Evolutionary conservation across 305 asterid species (phyloP).

Genomic region (Solanum hybrid): DNA sequence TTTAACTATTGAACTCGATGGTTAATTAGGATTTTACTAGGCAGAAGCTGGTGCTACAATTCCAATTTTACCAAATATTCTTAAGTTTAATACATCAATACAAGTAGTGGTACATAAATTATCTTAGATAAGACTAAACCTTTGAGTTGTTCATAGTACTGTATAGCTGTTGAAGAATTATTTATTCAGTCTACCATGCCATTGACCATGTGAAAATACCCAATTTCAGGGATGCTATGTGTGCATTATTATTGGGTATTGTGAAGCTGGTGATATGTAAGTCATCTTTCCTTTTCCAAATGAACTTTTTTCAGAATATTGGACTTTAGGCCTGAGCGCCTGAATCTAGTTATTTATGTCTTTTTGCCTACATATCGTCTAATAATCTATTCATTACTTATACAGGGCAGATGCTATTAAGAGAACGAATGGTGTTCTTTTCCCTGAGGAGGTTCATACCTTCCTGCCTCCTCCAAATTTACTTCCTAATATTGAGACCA

Average conservation of each 20-base stretch:
- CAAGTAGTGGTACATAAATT: background rate
- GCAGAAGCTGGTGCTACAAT: background rate
- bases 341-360: background rate
- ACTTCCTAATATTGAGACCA: background rate
- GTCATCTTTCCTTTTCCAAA: constrained; percentile 22
- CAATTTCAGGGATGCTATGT: constrained; percentile 88
- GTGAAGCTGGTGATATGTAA: constrained; percentile 99
- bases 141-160: background rate
- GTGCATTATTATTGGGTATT: constrained; percentile 93
- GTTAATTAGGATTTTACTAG: background rate
- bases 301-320: constrained; percentile 2
- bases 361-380: background rate
- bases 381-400: constrained; percentile 13
- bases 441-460: constrained; percentile 66
- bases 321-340: background rate
- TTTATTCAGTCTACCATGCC: background rate
- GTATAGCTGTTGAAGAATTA: background rate
- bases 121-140: background rate
- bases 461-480: background rate
- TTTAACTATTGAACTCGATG: background rate
- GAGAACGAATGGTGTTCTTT: constrained; percentile 74
- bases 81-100: background rate
- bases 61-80: background rate
- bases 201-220: constrained; percentile 9
- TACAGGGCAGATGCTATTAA: constrained; percentile 91